Evolutionary conservation across 2,329 filamentous ascomycete species (phyloP).

Genomic region (Verticillium alfalfae): DNA sequence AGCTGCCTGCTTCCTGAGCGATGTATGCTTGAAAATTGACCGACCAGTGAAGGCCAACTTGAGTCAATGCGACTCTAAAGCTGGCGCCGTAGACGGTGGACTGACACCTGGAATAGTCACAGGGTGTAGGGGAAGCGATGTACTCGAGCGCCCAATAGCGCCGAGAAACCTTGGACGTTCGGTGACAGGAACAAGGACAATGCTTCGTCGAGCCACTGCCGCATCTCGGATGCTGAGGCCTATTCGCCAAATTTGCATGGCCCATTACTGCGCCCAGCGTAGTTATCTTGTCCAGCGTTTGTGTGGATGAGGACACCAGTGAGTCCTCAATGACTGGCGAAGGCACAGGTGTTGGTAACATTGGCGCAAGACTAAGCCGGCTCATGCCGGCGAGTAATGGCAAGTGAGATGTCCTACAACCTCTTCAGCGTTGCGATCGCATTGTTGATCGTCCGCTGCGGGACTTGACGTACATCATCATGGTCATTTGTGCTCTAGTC

Average conservation of each 20-base stretch:
- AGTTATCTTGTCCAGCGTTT: too few relatives aligned
- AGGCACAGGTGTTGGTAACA: too few relatives aligned
- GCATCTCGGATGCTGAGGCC: too few relatives aligned
- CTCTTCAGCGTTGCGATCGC: background rate
- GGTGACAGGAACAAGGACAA: constrained; percentile 2
- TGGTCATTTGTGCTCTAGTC: too few relatives aligned
- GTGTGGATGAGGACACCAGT: too few relatives aligned
- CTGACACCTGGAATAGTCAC: background rate
- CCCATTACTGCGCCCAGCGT: too few relatives aligned
- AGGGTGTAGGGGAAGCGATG: background rate
- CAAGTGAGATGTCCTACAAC: background rate
- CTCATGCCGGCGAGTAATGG: too few relatives aligned
- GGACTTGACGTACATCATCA: too few relatives aligned
- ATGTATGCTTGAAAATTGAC: background rate
- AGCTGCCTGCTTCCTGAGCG: background rate
- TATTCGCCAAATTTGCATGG: too few relatives aligned
- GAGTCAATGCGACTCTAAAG: background rate
- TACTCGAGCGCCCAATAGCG: constrained; percentile 6
- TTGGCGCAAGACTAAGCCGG: too few relatives aligned
- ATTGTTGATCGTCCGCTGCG: too few relatives aligned
- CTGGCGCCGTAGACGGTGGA: background rate
- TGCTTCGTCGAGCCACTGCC: background rate
- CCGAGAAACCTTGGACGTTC: background rate
- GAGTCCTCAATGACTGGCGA: too few relatives aligned
- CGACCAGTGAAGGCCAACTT: background rate